phyloP scores from a whole-genome alignment of 108 stramenopile genomes.

The Skeletonema marinoi region DNA sequence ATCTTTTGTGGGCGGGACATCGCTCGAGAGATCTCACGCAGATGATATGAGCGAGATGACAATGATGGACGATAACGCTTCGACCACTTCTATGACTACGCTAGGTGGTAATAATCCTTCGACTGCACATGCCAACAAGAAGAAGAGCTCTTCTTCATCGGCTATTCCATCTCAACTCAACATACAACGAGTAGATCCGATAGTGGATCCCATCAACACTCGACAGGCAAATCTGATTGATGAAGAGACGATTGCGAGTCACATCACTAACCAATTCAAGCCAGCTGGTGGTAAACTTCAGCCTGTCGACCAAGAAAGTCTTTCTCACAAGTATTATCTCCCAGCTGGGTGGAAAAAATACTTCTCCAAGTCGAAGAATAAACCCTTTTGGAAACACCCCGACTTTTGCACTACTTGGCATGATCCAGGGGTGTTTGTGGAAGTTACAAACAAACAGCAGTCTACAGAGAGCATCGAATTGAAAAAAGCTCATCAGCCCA shows the following conservation, averaged over 20 bases:
- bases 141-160: background rate
- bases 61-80: conserved; percentile 9
- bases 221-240: background rate
- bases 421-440: conserved; percentile 59
- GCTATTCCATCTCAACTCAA: background rate
- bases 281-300: background rate
- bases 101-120: background rate
- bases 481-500: background rate
- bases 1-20: conserved; percentile 31
- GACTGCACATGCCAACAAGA: background rate
- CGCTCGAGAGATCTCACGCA: conserved; percentile 31
- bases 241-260: background rate
- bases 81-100: conserved; percentile 11
- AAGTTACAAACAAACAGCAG: background rate
- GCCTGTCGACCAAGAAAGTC: background rate
- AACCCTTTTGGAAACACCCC: conserved; percentile 73
- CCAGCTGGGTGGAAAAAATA: conserved; percentile 77
- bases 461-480: background rate
- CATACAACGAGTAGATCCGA: background rate
- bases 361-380: conserved; percentile 62
- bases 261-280: background rate
- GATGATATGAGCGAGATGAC: conserved; percentile 46
- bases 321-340: conserved; percentile 29
- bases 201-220: background rate
- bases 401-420: conserved; percentile 76